Evolutionary conservation across 2,329 filamentous ascomycete genomes (phyloP).

Genomic region (Fusarium torulosum): DNA sequence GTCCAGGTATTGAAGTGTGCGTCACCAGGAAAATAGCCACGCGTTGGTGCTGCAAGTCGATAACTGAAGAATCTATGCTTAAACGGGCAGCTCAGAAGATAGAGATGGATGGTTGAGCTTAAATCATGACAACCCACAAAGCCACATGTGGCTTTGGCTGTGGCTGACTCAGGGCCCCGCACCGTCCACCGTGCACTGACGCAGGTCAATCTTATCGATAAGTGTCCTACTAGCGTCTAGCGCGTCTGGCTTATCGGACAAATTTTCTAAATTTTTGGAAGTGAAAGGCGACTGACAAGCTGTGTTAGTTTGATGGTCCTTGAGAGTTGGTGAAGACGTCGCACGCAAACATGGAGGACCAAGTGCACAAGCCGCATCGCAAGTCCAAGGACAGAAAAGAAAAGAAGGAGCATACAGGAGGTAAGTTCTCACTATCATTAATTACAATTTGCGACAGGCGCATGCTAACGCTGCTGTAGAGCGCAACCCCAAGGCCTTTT

Average conservation of each 20-base stretch:
- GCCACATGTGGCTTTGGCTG: slow-evolving; percentile 18
- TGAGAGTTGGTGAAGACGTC: slow-evolving; percentile 42
- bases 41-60: slow-evolving; percentile 21
- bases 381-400: slow-evolving; percentile 90
- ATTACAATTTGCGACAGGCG: slow-evolving; percentile 2
- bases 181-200: neutral
- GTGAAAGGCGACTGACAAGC: slow-evolving; percentile 24
- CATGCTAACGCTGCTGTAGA: slow-evolving; percentile 60
- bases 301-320: slow-evolving; percentile 41
- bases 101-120: slow-evolving; percentile 5
- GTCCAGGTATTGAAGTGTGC: slow-evolving; percentile 2
- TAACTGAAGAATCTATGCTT: slow-evolving; percentile 27
- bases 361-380: slow-evolving; percentile 87
- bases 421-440: neutral
- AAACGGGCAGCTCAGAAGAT: slow-evolving; percentile 35
- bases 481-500: slow-evolving; percentile 90
- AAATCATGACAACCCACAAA: neutral
- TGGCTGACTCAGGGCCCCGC: neutral
- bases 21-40: slow-evolving; percentile 21
- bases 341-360: slow-evolving; percentile 77
- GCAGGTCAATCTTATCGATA: slow-evolving; percentile 39
- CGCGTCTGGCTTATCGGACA: slow-evolving; percentile 34
- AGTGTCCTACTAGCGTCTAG: slow-evolving; percentile 12
- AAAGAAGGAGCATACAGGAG: slow-evolving; percentile 57
- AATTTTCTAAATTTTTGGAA: slow-evolving; percentile 50